Percentiles rank a stretch among this genome's conserved stretches.
These are phyloP conservation scores for Phytophthora palmivora DNA, from an alignment of 352 stramenopile genomes.

Conservation along the genomic window DNA sequence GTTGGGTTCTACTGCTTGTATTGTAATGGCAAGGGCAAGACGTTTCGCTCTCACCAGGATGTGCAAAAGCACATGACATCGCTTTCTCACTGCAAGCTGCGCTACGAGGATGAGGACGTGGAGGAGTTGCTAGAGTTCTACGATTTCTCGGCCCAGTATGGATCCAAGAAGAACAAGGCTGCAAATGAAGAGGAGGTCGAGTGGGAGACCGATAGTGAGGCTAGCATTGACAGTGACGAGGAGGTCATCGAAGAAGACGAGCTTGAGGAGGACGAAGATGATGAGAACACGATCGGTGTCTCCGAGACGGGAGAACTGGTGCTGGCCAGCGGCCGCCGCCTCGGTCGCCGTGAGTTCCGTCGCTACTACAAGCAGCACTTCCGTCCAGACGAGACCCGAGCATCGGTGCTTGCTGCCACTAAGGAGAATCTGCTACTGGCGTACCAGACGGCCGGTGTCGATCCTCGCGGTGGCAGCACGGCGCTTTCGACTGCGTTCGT, in stretches of 20 bases:
- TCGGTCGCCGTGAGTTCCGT: constrained; percentile 90
- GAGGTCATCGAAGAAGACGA: constrained; percentile 73
- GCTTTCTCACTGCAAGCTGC: constrained; percentile 91
- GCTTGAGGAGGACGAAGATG: constrained; percentile 48
- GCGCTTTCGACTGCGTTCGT: constrained; percentile 83
- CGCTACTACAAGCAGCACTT: constrained; percentile 93
- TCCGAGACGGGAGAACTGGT: constrained; percentile 91
- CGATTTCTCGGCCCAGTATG: constrained; percentile 89
- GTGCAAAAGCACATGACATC: constrained; percentile 96
- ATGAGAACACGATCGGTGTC: constrained; percentile 69
- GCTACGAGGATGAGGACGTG: constrained; percentile 92
- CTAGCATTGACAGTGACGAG: constrained; percentile 77
- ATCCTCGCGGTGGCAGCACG: constrained; percentile 60
- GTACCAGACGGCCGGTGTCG: constrained; percentile 77
- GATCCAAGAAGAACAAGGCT: constrained; percentile 41
- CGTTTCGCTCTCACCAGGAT: constrained; percentile 90
- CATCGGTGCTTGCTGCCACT: constrained; percentile 76
- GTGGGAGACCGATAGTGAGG: constrained; percentile 86
- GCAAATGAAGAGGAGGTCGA: constrained; percentile 52
- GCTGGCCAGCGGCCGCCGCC: constrained; percentile 78
- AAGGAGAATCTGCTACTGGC: constrained; percentile 82
- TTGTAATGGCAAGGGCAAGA: constrained; percentile 92
- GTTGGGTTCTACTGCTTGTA: constrained; percentile 95
- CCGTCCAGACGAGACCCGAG: constrained; percentile 76
- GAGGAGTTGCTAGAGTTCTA: constrained; percentile 93